Percentiles rank a stretch among this genome's conserved stretches.
Conservation (phyloP, 2,329 filamentous ascomycete genomes). For the Hirsutella minnesotensis region DNA sequence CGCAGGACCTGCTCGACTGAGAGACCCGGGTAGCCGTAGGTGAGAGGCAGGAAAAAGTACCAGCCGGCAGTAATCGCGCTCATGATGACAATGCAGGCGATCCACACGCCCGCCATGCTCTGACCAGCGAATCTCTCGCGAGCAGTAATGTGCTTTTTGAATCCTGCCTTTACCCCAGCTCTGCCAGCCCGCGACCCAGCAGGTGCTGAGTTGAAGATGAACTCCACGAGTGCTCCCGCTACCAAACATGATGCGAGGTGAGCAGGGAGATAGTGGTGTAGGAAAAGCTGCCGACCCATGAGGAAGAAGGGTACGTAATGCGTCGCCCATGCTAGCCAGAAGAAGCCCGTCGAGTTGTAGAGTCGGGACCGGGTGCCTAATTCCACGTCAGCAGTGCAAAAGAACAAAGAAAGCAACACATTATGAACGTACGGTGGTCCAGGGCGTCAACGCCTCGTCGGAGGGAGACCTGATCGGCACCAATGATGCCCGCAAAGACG, state of each 20-base stretch:
- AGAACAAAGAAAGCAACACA: neutral
- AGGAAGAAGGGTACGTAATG: conserved; percentile 97
- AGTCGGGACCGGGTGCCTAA: conserved; percentile 79
- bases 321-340: conserved; percentile 95
- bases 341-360: conserved; percentile 98
- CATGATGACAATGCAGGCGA: conserved; percentile 61
- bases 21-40: conserved; percentile 87
- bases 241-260: conserved; percentile 87
- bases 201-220: conserved; percentile 95
- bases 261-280: conserved; percentile 94
- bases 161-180: conserved; percentile 28
- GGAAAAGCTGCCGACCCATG: conserved; percentile 95
- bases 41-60: conserved; percentile 89
- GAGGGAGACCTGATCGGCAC: conserved; percentile 85
- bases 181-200: conserved; percentile 60
- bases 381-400: conserved; percentile 16
- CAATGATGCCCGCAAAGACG: conserved; percentile 84
- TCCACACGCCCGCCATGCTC: conserved; percentile 69
- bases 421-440: conserved; percentile 70
- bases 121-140: conserved; percentile 70
- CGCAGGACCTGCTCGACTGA: conserved; percentile 64
- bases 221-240: conserved; percentile 83
- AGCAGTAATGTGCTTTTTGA: conserved; percentile 58
- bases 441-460: conserved; percentile 87
- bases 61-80: conserved; percentile 61